Evolutionary conservation across 257 asterid genomes (phyloP).

Genomic region (Buddleja alternifolia): DNA sequence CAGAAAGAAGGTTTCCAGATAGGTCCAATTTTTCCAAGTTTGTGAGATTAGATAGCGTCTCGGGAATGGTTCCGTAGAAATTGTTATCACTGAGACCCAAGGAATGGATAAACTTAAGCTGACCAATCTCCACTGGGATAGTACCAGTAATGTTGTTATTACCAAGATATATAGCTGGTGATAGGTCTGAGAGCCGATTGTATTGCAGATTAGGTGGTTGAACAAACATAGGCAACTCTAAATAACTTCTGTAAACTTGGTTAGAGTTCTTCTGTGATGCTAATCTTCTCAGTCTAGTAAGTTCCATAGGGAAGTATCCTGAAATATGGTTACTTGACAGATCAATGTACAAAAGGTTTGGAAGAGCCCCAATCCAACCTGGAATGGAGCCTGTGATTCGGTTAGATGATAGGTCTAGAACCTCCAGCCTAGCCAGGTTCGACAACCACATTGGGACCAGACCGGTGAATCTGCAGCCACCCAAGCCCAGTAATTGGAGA

Average conservation of each 20-base stretch:
- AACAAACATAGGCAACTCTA: slow-evolving; percentile 36
- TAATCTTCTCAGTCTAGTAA: slow-evolving; percentile 36
- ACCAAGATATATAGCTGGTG: slow-evolving; percentile 21
- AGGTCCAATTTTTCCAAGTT: slow-evolving; percentile 25
- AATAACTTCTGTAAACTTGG: slow-evolving; percentile 38
- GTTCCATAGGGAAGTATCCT: slow-evolving; percentile 44
- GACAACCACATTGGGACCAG: too few relatives aligned
- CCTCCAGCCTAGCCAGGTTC: too few relatives aligned
- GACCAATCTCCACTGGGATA: slow-evolving; percentile 29
- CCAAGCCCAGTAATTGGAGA: too few relatives aligned
- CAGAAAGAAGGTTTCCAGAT: slow-evolving; percentile 25
- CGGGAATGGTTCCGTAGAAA: slow-evolving; percentile 30
- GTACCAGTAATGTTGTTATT: slow-evolving; percentile 23
- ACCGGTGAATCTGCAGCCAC: too few relatives aligned
- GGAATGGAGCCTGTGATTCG: slow-evolving; percentile 43
- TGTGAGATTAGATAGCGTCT: slow-evolving; percentile 26
- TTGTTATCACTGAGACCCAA: slow-evolving; percentile 22
- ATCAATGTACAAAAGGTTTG: slow-evolving; percentile 51
- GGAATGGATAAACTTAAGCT: slow-evolving; percentile 4
- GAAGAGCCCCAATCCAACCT: slow-evolving; percentile 42
- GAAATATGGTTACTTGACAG: slow-evolving; percentile 39
- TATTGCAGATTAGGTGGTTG: slow-evolving; percentile 45
- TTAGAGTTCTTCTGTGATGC: slow-evolving; percentile 31
- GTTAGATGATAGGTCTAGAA: slow-evolving; percentile 48
- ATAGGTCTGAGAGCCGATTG: slow-evolving; percentile 48